Base-by-base conservation (phyloP, 306 rosid species). In the Sophora flavescens region DNA sequence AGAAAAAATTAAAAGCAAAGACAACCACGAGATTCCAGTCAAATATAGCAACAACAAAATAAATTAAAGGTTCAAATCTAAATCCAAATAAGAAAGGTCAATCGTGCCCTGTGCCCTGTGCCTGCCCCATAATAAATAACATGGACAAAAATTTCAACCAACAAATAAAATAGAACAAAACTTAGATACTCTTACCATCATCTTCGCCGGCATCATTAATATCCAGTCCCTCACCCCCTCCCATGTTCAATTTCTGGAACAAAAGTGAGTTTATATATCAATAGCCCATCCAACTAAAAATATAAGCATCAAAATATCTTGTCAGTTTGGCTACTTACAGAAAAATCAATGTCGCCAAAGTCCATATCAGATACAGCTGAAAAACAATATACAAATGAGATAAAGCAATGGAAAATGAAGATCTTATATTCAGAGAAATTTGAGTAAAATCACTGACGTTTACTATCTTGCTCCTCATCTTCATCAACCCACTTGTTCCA, bases 401-500 rank as follows among this genome's bases (percentile, higher is more conserved):
- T 10, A 41, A 53, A 32, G 28, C 26, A 10, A 33, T 14, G 52
- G 6, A 41, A 54, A 72, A 70, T 10, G 32, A 63, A 79, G 41
- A 38, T 2, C 65, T 28, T 42, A 16, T 18, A 61, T 17, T 42
- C 9, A 53, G 76, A 68, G 57, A 76, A 70, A 75, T 51, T 44
- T 17, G 54, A 45, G 18, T 2, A 32, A 58, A 72, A 50, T 56
- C 11, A 64, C 79, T 56, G 63, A 80, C 84, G 64, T 15, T 68
- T 18, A 51, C 7, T 61, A 54, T 82, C 89, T 3, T 35, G 47
- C 57, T 88, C 95, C 63, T 90, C 92, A 59, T 86, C 90, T 80
- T 88, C 93, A 78, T 88, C 93, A 45, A 82, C 83, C 93, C 93
- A 88, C 72, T 84, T 88, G 74, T 84, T 81, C 92, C 92, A 88